phyloP scores from a whole-genome alignment of 2,329 filamentous ascomycete species.

The Grosmannia huntii region DNA sequence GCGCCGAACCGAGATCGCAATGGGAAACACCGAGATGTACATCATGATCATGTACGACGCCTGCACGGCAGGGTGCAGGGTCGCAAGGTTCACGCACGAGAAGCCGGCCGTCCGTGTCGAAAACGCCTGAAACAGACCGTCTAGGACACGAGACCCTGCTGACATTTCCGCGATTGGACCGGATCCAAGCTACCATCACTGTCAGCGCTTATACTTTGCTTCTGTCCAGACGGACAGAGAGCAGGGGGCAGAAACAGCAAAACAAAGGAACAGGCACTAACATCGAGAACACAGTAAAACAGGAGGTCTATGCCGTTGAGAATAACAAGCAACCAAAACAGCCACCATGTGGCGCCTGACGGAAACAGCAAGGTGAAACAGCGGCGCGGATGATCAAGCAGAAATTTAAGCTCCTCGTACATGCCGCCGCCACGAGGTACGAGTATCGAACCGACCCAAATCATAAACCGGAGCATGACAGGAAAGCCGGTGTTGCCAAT shows the following conservation, averaged over 20 bases:
- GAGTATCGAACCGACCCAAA: constrained; percentile 65
- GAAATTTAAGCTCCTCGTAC: constrained; percentile 82
- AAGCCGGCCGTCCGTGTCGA: constrained; percentile 88
- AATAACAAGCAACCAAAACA: constrained; percentile 72
- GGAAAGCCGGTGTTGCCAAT: constrained; percentile 95
- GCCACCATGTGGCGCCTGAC: constrained; percentile 83
- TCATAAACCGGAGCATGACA: constrained; percentile 84
- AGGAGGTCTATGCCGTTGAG: constrained; percentile 79
- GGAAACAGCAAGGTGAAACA: constrained; percentile 96
- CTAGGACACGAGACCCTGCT: constrained; percentile 62
- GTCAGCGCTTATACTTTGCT: neutral
- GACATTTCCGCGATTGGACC: constrained; percentile 54
- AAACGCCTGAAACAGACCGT: constrained; percentile 81
- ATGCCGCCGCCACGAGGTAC: constrained; percentile 53
- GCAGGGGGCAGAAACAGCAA: neutral
- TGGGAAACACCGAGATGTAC: constrained; percentile 96
- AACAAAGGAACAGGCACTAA: constrained; percentile 29
- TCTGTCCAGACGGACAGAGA: neutral
- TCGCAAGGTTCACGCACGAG: constrained; percentile 61
- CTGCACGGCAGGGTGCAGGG: constrained; percentile 80
- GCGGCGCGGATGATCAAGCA: constrained; percentile 86
- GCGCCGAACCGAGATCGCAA: constrained; percentile 84
- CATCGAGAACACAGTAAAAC: constrained; percentile 86
- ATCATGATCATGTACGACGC: constrained; percentile 97
- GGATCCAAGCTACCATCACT: constrained; percentile 49